Evolutionary conservation across 1,284 basidiomycete species (phyloP).

Genomic region (Gomphus bonarii): DNA sequence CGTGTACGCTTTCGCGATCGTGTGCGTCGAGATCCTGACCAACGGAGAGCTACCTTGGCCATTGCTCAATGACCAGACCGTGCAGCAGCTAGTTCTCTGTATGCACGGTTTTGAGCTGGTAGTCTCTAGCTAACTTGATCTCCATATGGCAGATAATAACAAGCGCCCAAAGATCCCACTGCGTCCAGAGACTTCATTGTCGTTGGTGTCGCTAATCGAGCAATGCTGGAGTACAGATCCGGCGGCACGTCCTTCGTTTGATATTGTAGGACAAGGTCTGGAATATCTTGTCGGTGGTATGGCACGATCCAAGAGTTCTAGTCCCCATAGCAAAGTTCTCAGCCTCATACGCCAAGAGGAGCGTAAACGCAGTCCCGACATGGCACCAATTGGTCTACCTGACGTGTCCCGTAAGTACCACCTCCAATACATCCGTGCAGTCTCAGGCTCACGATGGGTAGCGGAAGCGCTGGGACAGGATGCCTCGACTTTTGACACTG

Average conservation of each 20-base stretch:
- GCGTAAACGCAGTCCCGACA: conserved; percentile 2
- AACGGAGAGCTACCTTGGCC: conserved; percentile 57
- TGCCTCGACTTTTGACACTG: conserved; percentile 3
- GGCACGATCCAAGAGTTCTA: background rate
- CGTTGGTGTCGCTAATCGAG: conserved; percentile 30
- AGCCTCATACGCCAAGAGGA: background rate
- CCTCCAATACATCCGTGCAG: background rate
- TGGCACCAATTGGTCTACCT: conserved; percentile 8
- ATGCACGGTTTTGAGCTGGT: conserved; percentile 17
- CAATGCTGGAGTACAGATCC: conserved; percentile 42
- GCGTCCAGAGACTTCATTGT: conserved; percentile 17
- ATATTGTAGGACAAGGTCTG: conserved; percentile 25
- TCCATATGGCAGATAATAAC: conserved; percentile 36
- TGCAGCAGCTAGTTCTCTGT: conserved; percentile 54
- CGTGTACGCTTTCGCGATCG: conserved; percentile 66
- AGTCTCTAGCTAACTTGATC: background rate
- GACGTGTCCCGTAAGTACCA: background rate
- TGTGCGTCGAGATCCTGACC: conserved; percentile 56
- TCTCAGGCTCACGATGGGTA: background rate
- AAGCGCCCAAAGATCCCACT: conserved; percentile 40
- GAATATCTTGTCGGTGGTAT: background rate
- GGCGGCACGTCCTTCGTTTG: conserved; percentile 35
- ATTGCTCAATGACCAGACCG: conserved; percentile 44
- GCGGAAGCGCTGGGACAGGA: background rate
- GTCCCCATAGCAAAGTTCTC: background rate